These are phyloP conservation scores for Stephanodiscus minutulus DNA, from an alignment of 108 stramenopile species.

Conservation along the genomic window DNA sequence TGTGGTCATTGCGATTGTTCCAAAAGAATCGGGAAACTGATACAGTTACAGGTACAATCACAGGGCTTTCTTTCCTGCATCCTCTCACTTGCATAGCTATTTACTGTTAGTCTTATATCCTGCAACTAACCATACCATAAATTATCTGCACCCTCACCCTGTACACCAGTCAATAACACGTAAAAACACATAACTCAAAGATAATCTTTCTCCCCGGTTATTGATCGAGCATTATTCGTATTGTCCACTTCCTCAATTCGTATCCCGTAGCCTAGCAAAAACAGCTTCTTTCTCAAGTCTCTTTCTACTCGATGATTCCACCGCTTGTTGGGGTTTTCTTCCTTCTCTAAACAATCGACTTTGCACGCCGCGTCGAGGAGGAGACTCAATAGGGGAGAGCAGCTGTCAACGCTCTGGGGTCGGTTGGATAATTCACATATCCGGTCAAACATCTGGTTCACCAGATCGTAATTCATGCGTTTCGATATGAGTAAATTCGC, in stretches of 20 bases:
- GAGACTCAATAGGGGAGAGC: constrained; percentile 43
- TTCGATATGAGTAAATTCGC: constrained; percentile 51
- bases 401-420: constrained; percentile 50
- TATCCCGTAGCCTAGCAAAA: constrained; percentile 46
- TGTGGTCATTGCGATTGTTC: too few relatives aligned
- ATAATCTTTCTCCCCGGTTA: constrained; percentile 51
- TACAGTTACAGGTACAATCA: too few relatives aligned
- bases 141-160: too few relatives aligned
- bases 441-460: constrained; percentile 70
- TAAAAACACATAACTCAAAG: constrained; percentile 9
- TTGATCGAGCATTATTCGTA: constrained; percentile 30
- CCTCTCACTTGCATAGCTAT: too few relatives aligned
- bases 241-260: constrained; percentile 43
- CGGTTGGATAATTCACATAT: constrained; percentile 55
- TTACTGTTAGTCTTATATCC: too few relatives aligned
- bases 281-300: constrained; percentile 54
- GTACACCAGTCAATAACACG: too few relatives aligned
- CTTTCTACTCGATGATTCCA: constrained; percentile 78
- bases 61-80: too few relatives aligned
- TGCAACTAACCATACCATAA: too few relatives aligned
- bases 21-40: too few relatives aligned
- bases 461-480: constrained; percentile 66
- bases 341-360: constrained; percentile 66
- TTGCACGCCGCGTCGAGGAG: constrained; percentile 73
- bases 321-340: constrained; percentile 83